Percentiles rank a stretch among this genome's conserved stretches.
These are phyloP conservation scores for Lachnellula willkommii DNA, from an alignment of 2,329 filamentous ascomycete species.

Conservation along the genomic window DNA sequence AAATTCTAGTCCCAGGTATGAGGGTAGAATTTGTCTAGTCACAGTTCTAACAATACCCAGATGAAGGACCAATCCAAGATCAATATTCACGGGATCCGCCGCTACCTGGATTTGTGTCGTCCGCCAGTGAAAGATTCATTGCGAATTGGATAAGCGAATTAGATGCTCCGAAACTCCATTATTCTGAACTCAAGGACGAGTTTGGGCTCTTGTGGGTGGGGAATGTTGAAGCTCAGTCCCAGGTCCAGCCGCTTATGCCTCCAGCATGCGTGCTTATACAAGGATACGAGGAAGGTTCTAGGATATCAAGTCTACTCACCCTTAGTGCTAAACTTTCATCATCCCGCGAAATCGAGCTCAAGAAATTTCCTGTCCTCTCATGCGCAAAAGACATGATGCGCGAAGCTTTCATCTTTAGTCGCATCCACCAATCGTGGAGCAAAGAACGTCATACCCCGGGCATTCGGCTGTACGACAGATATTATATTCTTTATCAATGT, in stretches of 20 bases:
- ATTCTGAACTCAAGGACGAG: not conserved
- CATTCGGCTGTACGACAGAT: not conserved
- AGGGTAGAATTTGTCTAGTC: not conserved
- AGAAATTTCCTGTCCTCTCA: not conserved
- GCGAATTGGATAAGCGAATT: not conserved
- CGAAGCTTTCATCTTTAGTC: not conserved
- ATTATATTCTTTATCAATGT: not conserved
- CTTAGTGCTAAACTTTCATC: not conserved
- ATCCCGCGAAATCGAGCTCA: not conserved
- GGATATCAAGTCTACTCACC: not conserved
- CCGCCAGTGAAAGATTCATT: not conserved
- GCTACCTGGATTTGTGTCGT: not conserved
- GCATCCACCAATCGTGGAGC: not conserved
- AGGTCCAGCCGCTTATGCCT: not conserved
- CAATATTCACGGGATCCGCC: not conserved
- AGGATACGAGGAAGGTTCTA: not conserved
- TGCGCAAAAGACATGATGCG: not conserved
- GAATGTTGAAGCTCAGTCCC: not conserved
- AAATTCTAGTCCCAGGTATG: not conserved
- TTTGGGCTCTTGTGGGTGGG: not conserved
- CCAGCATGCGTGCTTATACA: not conserved
- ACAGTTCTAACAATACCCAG: not conserved
- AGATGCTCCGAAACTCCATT: not conserved
- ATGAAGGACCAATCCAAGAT: not conserved
- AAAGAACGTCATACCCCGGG: not conserved